phyloP scores from a whole-genome alignment of 169 alveolate species.

The Eimeria tenella region DNA sequence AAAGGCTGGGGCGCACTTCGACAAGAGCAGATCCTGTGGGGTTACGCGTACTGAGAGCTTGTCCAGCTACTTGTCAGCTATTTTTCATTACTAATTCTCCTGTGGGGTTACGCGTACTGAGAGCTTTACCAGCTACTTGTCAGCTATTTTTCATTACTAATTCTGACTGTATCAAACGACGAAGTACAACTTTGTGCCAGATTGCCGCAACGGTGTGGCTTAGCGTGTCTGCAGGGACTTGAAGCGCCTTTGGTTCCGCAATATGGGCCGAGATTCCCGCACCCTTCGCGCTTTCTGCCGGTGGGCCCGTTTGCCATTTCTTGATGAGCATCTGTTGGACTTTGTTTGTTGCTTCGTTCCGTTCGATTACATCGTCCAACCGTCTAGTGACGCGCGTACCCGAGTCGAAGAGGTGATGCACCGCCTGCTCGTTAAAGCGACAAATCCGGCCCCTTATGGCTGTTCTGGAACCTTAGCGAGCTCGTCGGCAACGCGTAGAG shows the following conservation, averaged over 20 bases:
- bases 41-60: neutral
- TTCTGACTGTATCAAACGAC: no score
- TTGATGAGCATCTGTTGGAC: constrained; percentile 40
- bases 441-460: neutral
- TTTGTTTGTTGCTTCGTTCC: constrained; percentile 49
- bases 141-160: no score
- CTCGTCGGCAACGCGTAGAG: no score
- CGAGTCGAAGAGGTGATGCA: constrained; percentile 38
- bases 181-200: no score
- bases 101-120: constrained; percentile 25
- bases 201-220: no score
- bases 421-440: constrained; percentile 14
- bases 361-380: constrained; percentile 39
- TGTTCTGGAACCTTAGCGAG: no score
- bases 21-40: constrained; percentile 73
- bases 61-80: no score
- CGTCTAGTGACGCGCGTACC: neutral
- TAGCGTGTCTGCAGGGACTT: constrained; percentile 70
- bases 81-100: neutral
- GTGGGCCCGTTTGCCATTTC: constrained; percentile 72
- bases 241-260: constrained; percentile 74
- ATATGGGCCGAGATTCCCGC: constrained; percentile 80
- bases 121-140: no score
- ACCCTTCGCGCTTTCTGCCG: constrained; percentile 47
- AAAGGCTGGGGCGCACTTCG: constrained; percentile 77